Percentiles rank a stretch among this genome's conserved stretches.
phyloP scores from a whole-genome alignment of 2,329 filamentous ascomycete genomes.

The Talaromyces sp. region DNA sequence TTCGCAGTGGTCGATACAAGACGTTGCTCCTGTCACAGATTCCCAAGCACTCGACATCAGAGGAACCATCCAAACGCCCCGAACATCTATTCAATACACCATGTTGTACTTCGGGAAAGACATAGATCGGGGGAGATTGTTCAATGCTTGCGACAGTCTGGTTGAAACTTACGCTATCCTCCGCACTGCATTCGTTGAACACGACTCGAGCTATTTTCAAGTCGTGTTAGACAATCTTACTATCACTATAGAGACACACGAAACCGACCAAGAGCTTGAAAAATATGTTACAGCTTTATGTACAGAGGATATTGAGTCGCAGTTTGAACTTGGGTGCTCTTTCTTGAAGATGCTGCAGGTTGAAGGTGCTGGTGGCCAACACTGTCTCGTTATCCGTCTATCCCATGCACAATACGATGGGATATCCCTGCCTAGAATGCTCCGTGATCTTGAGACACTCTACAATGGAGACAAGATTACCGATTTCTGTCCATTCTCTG shows the following conservation, averaged over 20 bases:
- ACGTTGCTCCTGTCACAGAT: conserved; percentile 54
- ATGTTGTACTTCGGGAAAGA: conserved; percentile 36
- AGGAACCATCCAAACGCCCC: conserved; percentile 53
- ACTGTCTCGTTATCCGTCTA: conserved; percentile 50
- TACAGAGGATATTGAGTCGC: not conserved
- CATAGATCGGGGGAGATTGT: conserved; percentile 46
- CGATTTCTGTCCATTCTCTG: not conserved
- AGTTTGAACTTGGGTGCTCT: not conserved
- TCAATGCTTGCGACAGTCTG: conserved; percentile 40
- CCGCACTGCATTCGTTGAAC: conserved; percentile 58
- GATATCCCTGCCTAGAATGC: conserved; percentile 55
- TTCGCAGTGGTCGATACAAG: conserved; percentile 45
- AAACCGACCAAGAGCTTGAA: not conserved
- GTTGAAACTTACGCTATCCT: conserved; percentile 57
- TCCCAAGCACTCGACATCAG: conserved; percentile 56
- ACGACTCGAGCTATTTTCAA: conserved; percentile 46
- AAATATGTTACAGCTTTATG: not conserved
- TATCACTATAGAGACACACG: conserved; percentile 22
- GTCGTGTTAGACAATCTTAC: conserved; percentile 51
- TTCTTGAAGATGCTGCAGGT: not conserved
- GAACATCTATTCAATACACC: conserved; percentile 39
- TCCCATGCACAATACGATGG: conserved; percentile 65
- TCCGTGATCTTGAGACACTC: conserved; percentile 53
- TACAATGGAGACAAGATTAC: conserved; percentile 30
- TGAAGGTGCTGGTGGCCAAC: conserved; percentile 21